Evolutionary conservation across 1,139 yeast species (phyloP).

Genomic region (Meyerozyma smithsonii): DNA sequence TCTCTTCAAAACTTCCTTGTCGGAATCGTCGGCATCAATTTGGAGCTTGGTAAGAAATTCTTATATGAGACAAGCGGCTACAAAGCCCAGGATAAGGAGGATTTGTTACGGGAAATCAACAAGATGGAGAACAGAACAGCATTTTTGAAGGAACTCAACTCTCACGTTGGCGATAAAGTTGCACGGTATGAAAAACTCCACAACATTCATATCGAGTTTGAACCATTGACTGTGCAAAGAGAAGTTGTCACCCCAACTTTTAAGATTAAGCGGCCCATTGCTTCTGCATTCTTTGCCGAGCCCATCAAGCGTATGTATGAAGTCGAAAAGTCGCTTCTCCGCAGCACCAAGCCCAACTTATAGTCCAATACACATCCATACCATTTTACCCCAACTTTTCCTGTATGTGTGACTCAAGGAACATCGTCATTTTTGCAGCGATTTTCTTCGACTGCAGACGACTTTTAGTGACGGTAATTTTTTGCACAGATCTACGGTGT

Average conservation of each 20-base stretch:
- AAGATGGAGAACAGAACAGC: conserved; percentile 19
- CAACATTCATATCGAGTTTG: conserved; percentile 29
- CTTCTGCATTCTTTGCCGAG: conserved; percentile 25
- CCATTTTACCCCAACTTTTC: background rate
- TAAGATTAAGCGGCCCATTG: conserved; percentile 36
- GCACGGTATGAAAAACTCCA: conserved; percentile 36
- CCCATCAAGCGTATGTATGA: conserved; percentile 13
- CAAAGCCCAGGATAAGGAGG: background rate
- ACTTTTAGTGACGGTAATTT: background rate
- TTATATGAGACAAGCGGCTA: background rate
- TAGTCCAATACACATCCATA: background rate
- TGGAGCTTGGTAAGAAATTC: background rate
- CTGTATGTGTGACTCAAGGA: background rate
- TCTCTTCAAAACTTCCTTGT: conserved; percentile 56
- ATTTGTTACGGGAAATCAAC: conserved; percentile 16
- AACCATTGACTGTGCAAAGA: conserved; percentile 37
- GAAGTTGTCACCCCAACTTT: conserved; percentile 40
- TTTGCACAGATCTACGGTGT: background rate
- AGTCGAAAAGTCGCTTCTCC: conserved; percentile 11
- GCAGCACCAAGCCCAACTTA: background rate
- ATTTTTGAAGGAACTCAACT: conserved; percentile 26
- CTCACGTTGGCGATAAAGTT: conserved; percentile 19
- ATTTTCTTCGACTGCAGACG: background rate
- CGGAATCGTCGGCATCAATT: conserved; percentile 55
- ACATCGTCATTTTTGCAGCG: background rate